Conservation (phyloP, 2,329 filamentous ascomycete genomes). For the Hymenoscyphus linearis region DNA sequence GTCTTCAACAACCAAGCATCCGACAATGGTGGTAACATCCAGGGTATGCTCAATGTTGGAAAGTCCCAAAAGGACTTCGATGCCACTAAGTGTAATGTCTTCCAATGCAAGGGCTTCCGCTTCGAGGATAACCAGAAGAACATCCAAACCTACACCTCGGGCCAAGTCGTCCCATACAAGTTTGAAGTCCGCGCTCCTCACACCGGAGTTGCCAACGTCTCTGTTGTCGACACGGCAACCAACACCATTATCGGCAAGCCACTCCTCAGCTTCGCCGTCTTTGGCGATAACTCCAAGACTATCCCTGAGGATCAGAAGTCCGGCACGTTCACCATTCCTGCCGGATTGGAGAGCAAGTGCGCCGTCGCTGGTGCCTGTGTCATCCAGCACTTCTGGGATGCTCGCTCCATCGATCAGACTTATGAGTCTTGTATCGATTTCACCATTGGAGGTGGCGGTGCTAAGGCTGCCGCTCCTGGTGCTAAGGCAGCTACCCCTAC, state of each 20-base stretch:
- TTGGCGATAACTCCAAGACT: slow-evolving; percentile 41
- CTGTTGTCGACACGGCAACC: slow-evolving; percentile 44
- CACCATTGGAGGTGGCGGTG: slow-evolving; percentile 17
- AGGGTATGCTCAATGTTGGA: slow-evolving; percentile 33
- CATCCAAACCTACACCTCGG: slow-evolving; percentile 40
- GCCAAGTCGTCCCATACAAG: slow-evolving; percentile 40
- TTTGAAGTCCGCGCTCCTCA: slow-evolving; percentile 44
- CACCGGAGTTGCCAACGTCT: slow-evolving; percentile 50
- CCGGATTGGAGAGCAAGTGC: slow-evolving; percentile 36
- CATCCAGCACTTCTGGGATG: slow-evolving; percentile 52
- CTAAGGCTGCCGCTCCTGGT: slow-evolving; percentile 4
- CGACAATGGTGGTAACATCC: slow-evolving; percentile 32
- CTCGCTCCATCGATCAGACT: slow-evolving; percentile 45
- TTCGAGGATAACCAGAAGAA: slow-evolving; percentile 39
- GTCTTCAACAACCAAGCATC: slow-evolving; percentile 34
- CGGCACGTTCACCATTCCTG: slow-evolving; percentile 50
- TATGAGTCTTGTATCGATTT: slow-evolving; percentile 54
- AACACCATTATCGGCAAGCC: slow-evolving; percentile 44
- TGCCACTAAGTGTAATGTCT: slow-evolving; percentile 35
- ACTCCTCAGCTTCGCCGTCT: slow-evolving; percentile 44
- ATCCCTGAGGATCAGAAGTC: slow-evolving; percentile 41
- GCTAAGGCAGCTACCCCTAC: slow-evolving; percentile 6
- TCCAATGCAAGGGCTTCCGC: slow-evolving; percentile 44
- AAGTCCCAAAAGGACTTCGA: slow-evolving; percentile 31
- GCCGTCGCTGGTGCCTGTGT: slow-evolving; percentile 29